Percentiles rank a stretch among this genome's conserved stretches.
Conservation (phyloP, 495 filamentous ascomycete genomes). For the Penicillium lividum region DNA sequence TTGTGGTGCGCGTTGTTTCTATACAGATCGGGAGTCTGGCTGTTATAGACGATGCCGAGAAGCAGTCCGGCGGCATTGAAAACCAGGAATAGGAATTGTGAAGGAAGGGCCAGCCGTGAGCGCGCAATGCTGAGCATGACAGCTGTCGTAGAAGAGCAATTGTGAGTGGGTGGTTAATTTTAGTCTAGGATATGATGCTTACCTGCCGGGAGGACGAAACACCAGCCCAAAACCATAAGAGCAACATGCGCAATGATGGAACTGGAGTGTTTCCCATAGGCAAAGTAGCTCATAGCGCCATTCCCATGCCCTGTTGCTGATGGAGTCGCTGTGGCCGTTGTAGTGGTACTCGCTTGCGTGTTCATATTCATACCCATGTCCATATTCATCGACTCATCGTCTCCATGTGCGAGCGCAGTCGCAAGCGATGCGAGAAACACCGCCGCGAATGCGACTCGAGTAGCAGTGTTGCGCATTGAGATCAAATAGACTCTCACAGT, state of each 20-base stretch:
- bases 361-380: slow-evolving; percentile 43
- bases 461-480: slow-evolving; percentile 29
- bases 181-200: slow-evolving; percentile 30
- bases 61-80: slow-evolving; percentile 71
- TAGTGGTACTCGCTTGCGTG: slow-evolving; percentile 14
- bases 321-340: slow-evolving; percentile 32
- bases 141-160: slow-evolving; percentile 44
- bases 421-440: slow-evolving; percentile 35
- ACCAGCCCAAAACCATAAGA: slow-evolving; percentile 80
- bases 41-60: slow-evolving; percentile 75
- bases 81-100: slow-evolving; percentile 74
- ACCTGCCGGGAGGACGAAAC: slow-evolving; percentile 82
- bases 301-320: slow-evolving; percentile 7
- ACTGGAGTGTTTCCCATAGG: slow-evolving; percentile 61
- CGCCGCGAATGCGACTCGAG: slow-evolving; percentile 35
- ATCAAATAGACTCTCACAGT: background rate
- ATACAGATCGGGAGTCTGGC: slow-evolving; percentile 84
- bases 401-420: slow-evolving; percentile 39
- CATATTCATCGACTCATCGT: slow-evolving; percentile 38
- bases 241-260: slow-evolving; percentile 76
- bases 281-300: slow-evolving; percentile 70
- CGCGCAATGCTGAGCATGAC: slow-evolving; percentile 83
- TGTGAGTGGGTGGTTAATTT: slow-evolving; percentile 2
- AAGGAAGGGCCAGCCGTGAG: slow-evolving; percentile 70
- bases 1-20: slow-evolving; percentile 85